Evolutionary conservation across 2,329 filamentous ascomycete genomes (phyloP).

Genomic region (Colletotrichum brevisporum): DNA sequence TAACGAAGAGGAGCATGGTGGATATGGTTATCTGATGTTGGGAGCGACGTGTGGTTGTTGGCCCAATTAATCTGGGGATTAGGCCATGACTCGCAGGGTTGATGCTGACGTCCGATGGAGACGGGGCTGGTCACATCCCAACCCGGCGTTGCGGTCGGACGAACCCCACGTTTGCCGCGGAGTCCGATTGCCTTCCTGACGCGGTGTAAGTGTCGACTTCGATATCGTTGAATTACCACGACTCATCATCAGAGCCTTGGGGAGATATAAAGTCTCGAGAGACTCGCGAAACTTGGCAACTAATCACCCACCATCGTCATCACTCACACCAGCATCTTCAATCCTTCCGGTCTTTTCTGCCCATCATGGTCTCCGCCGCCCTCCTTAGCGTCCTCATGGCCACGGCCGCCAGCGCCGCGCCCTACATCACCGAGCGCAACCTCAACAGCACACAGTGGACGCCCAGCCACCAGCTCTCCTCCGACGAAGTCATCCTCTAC

Average conservation of each 20-base stretch:
- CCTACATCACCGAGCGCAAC: slow-evolving; percentile 1
- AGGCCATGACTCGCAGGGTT: background rate
- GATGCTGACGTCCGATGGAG: background rate
- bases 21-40: background rate
- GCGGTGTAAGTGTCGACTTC: background rate
- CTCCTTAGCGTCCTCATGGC: slow-evolving; percentile 26
- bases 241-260: background rate
- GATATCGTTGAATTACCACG: background rate
- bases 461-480: background rate
- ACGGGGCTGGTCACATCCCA: background rate
- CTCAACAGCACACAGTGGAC: slow-evolving; percentile 22
- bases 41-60: background rate
- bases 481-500: slow-evolving; percentile 18
- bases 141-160: background rate
- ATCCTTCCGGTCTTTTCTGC: background rate
- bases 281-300: background rate
- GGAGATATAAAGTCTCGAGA: background rate
- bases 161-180: background rate
- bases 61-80: background rate
- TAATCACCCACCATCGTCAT: rapidly evolving
- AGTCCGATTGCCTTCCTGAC: background rate
- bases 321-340: background rate
- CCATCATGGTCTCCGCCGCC: slow-evolving; percentile 20
- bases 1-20: background rate
- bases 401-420: slow-evolving; percentile 21